Percentiles rank a stretch among this genome's conserved stretches.
These are phyloP conservation scores for Durusdinium trenchii DNA, from an alignment of 73 alveolate species.

Conservation along the genomic window DNA sequence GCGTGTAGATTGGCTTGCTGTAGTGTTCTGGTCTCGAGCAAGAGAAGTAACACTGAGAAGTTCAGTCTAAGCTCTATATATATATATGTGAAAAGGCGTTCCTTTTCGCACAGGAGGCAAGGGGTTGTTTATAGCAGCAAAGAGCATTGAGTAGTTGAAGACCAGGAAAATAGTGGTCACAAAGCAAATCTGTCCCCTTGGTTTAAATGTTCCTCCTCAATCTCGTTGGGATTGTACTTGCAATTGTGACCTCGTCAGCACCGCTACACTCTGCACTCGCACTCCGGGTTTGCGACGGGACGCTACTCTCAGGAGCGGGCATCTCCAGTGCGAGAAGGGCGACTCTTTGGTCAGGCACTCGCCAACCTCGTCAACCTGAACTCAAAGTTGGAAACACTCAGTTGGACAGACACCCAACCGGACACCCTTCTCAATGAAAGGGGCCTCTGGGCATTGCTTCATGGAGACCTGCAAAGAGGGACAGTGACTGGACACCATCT, in stretches of 20 bases:
- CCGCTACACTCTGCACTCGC: neutral
- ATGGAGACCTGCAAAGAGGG: conserved; percentile 36
- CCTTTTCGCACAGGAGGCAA: no score
- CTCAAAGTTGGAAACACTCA: neutral
- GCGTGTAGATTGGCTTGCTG: no score
- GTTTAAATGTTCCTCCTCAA: conserved; percentile 66
- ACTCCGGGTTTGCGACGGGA: neutral
- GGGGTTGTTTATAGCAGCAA: no score
- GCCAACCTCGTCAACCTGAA: conserved; percentile 80
- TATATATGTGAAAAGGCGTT: no score
- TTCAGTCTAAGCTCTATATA: no score
- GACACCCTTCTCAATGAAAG: neutral
- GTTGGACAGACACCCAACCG: neutral
- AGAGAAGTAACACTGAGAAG: no score
- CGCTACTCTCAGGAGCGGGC: neutral
- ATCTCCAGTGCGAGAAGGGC: conserved; percentile 58
- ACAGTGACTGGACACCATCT: neutral
- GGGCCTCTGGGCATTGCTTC: conserved; percentile 82
- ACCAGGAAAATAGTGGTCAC: no score
- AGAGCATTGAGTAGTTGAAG: no score
- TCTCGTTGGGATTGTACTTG: conserved; percentile 92
- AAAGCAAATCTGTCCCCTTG: no score
- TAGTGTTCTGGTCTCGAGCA: no score
- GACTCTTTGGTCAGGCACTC: conserved; percentile 75
- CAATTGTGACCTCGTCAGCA: conserved; percentile 46